Conservation (phyloP, 768 basidiomycete species). For the Naematelia encephala region DNA sequence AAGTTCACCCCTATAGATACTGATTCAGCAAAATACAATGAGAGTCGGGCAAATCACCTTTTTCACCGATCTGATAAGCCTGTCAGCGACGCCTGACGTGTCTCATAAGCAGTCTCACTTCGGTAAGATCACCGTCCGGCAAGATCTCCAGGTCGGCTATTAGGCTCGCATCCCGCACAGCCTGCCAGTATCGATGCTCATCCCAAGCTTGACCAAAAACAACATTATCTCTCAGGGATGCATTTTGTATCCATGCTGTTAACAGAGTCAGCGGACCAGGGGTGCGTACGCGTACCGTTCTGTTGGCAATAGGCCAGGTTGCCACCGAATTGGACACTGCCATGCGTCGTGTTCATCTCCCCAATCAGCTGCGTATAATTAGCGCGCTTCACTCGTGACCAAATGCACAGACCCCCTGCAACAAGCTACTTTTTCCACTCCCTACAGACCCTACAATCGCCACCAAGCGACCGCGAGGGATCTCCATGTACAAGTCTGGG, state of each 20-base stretch:
- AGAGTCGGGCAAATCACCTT: constrained; percentile 54
- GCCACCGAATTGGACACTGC: constrained; percentile 62
- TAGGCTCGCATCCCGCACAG: constrained; percentile 61
- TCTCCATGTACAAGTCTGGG: constrained; percentile 56
- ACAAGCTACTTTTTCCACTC: constrained; percentile 57
- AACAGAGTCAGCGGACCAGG: neutral
- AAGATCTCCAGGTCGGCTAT: constrained; percentile 64
- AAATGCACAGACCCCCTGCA: constrained; percentile 44
- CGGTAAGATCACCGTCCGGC: constrained; percentile 68
- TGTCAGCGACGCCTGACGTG: constrained; percentile 5
- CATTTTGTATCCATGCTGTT: constrained; percentile 72
- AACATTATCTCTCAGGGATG: constrained; percentile 61
- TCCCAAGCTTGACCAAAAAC: constrained; percentile 65
- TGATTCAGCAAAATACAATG: neutral
- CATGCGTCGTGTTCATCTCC: constrained; percentile 62
- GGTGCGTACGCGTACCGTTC: constrained; percentile 42
- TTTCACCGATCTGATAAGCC: constrained; percentile 62
- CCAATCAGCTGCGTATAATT: constrained; percentile 57
- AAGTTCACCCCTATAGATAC: constrained; percentile 48
- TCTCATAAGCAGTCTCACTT: constrained; percentile 52
- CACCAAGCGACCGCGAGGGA: constrained; percentile 61
- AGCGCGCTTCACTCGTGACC: neutral
- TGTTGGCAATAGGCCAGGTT: constrained; percentile 68
- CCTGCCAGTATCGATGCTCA: constrained; percentile 65
- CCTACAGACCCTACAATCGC: constrained; percentile 70